phyloP scores from a whole-genome alignment of 345 rosid species.

The Arabis hirsuta region DNA sequence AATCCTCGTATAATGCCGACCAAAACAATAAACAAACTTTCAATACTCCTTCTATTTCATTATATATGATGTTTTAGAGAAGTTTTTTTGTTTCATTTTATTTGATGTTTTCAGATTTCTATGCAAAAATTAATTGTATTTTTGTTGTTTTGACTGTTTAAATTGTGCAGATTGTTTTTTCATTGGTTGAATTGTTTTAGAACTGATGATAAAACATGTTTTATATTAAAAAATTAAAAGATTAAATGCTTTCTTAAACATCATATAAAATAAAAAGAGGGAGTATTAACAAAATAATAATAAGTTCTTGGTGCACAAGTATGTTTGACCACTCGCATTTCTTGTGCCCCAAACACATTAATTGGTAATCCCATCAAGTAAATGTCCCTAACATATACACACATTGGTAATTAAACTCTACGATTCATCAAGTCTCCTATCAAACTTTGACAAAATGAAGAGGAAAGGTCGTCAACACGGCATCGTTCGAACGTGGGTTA shows the following conservation, averaged over 20 bases:
- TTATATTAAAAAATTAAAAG: too few relatives aligned
- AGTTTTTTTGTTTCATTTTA: too few relatives aligned
- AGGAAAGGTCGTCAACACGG: constrained; percentile 38
- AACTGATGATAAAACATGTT: too few relatives aligned
- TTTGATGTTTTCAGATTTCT: too few relatives aligned
- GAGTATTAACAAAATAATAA: background rate
- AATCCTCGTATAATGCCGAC: background rate
- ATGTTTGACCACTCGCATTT: constrained; percentile 27
- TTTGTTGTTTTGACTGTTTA: too few relatives aligned
- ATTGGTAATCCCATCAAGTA: background rate
- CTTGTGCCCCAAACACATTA: constrained; percentile 30
- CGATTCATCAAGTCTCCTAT: constrained; percentile 27
- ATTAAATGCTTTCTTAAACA: too few relatives aligned
- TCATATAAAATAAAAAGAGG: too few relatives aligned
- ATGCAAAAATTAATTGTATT: too few relatives aligned
- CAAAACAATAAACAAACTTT: background rate
- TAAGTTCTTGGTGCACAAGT: constrained; percentile 28
- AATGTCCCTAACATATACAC: background rate
- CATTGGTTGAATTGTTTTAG: too few relatives aligned
- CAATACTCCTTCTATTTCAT: too few relatives aligned
- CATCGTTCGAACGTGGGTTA: constrained; percentile 6
- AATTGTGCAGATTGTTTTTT: too few relatives aligned
- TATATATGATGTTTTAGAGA: too few relatives aligned
- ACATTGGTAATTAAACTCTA: background rate
- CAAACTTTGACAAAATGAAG: constrained; percentile 21